phyloP scores from a whole-genome alignment of 768 basidiomycete species.

The Boletus fagicola region DNA sequence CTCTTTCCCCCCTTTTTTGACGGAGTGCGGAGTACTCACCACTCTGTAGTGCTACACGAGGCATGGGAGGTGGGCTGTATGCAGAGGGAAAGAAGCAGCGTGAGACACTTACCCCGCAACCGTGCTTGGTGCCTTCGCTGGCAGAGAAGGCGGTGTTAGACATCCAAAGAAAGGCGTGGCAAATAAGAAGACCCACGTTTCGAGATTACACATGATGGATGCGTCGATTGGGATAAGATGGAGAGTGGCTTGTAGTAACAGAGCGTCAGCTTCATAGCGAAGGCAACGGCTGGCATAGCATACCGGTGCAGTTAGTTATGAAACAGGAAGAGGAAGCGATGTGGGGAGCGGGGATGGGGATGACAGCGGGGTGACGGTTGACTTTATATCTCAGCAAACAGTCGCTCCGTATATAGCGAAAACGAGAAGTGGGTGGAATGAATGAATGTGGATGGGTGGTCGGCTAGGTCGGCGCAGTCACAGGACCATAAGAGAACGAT shows the following conservation, averaged over 20 bases:
- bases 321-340: slow-evolving; percentile 9
- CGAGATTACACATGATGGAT: slow-evolving; percentile 51
- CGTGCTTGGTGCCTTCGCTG: slow-evolving; percentile 74
- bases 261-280: slow-evolving; percentile 4
- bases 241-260: slow-evolving; percentile 2
- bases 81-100: slow-evolving; percentile 12
- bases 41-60: slow-evolving; percentile 62
- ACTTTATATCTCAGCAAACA: slow-evolving; percentile 33
- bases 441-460: slow-evolving; percentile 14
- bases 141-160: slow-evolving; percentile 28
- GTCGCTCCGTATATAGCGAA: slow-evolving; percentile 17
- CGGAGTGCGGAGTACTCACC: slow-evolving; percentile 44
- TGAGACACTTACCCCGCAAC: slow-evolving; percentile 54
- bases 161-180: slow-evolving; percentile 16
- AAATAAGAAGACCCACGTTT: slow-evolving; percentile 43
- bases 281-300: slow-evolving; percentile 8
- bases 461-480: slow-evolving; percentile 24
- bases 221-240: slow-evolving; percentile 10
- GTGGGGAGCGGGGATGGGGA: slow-evolving; percentile 13
- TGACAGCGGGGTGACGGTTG: slow-evolving; percentile 13
- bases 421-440: slow-evolving; percentile 14
- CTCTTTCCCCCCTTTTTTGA: neutral
- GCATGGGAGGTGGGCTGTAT: slow-evolving; percentile 7
- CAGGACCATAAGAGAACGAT: slow-evolving; percentile 32
- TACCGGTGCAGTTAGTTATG: slow-evolving; percentile 16